Evolutionary conservation across 2,329 filamentous ascomycete species (phyloP).

Genomic region (Colletotrichum tropicale): DNA sequence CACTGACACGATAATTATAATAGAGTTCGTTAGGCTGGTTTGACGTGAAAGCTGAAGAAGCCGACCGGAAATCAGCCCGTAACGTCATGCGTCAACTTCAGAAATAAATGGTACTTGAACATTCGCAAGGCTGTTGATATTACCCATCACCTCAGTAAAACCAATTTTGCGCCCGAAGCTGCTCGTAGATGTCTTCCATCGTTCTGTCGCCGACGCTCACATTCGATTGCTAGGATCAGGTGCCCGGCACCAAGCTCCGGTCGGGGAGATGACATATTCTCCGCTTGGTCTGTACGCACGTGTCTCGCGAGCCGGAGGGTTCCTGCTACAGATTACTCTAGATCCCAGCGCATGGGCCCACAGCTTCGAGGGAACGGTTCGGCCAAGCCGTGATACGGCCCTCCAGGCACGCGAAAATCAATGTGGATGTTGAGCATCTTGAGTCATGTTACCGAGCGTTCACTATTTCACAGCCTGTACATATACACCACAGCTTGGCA

Average conservation of each 20-base stretch:
- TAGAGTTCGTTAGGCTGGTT: neutral
- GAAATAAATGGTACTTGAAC: neutral
- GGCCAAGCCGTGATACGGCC: neutral
- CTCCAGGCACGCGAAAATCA: too few relatives aligned
- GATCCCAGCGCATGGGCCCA: neutral
- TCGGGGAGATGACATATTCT: neutral
- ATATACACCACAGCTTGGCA: neutral
- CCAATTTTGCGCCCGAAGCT: neutral
- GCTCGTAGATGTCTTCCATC: fast-evolving
- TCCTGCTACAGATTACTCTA: neutral
- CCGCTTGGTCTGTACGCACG: neutral
- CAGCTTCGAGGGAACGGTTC: neutral
- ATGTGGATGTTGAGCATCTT: neutral
- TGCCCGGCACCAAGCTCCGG: neutral
- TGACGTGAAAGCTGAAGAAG: neutral
- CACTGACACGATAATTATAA: neutral
- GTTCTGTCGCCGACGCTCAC: neutral
- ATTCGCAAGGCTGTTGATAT: neutral
- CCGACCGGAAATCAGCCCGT: neutral
- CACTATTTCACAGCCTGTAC: neutral
- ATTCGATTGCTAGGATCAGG: neutral
- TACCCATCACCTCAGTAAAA: neutral
- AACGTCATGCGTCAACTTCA: neutral
- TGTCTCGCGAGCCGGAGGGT: neutral
- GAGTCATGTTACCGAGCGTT: neutral